These are phyloP conservation scores for Pseudocercospora macadamiae DNA, from an alignment of 2,329 filamentous ascomycete species.

Conservation along the genomic window DNA sequence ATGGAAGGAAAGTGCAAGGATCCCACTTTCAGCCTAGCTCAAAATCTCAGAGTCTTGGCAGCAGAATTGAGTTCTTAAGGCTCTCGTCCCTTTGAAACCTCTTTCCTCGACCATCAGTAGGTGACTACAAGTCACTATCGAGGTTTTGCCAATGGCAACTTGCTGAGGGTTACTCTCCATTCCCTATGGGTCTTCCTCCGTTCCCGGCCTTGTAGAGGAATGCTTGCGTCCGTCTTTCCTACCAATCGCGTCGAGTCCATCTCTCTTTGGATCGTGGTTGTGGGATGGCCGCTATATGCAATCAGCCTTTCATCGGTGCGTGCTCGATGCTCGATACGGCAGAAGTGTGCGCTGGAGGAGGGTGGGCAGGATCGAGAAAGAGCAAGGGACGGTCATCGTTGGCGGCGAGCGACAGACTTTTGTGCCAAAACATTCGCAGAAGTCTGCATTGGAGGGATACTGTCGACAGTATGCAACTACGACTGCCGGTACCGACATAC, in stretches of 20 bases:
- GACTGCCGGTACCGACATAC: too few species aligned
- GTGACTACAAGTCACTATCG: constrained; percentile 29
- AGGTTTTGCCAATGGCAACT: constrained; percentile 29
- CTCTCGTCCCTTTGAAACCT: neutral
- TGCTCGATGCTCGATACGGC: neutral
- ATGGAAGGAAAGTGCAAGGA: too few species aligned
- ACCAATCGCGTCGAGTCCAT: constrained; percentile 27
- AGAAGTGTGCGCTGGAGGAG: neutral
- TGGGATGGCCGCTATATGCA: constrained; percentile 31
- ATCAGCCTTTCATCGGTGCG: neutral
- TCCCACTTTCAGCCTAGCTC: too few species aligned
- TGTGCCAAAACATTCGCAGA: too few species aligned
- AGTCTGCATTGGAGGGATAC: too few species aligned
- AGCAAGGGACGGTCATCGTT: too few species aligned
- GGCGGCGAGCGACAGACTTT: too few species aligned
- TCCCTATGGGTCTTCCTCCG: constrained; percentile 29
- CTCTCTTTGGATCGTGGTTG: constrained; percentile 29
- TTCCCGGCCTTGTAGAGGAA: constrained; percentile 34
- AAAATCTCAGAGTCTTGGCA: too few species aligned
- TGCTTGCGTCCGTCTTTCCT: constrained; percentile 29
- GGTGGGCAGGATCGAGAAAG: neutral
- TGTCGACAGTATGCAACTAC: too few species aligned
- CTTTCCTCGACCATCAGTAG: constrained; percentile 25
- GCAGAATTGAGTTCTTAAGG: too few species aligned
- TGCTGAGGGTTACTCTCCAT: constrained; percentile 31